phyloP scores from a whole-genome alignment of 257 asterid species.

The Penstemon eatonii region DNA sequence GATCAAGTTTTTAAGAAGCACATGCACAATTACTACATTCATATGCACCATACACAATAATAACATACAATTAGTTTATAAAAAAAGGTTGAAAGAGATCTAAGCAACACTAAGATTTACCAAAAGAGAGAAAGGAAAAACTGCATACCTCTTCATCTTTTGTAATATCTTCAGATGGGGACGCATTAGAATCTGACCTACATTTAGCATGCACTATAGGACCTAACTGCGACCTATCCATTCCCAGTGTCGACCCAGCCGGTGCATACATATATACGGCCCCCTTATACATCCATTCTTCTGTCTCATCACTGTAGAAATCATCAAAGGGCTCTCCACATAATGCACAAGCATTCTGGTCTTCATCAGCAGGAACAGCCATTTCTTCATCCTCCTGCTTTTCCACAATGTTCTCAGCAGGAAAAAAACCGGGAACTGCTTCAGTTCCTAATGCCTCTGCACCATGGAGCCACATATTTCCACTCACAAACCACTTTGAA shows the following conservation, averaged over 20 bases:
- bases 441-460: conserved; percentile 83
- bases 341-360: conserved; percentile 78
- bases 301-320: conserved; percentile 88
- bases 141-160: conserved; percentile 56
- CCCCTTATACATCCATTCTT: conserved; percentile 98
- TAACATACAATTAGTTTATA: neutral
- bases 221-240: conserved; percentile 80
- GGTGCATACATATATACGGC: conserved; percentile 87
- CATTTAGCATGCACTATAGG: conserved; percentile 95
- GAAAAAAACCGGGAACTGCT: conserved; percentile 70
- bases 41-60: neutral
- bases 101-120: conserved; percentile 8
- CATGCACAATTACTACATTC: too few relatives aligned
- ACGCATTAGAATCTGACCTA: conserved; percentile 70
- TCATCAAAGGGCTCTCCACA: conserved; percentile 95
- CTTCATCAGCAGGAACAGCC: conserved; percentile 97
- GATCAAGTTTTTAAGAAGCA: too few relatives aligned
- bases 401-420: conserved; percentile 59
- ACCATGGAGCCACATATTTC: conserved; percentile 83
- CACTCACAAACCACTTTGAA: conserved; percentile 90
- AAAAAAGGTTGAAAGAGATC: neutral
- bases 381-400: conserved; percentile 75
- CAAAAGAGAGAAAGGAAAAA: conserved; percentile 11
- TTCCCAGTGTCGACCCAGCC: conserved; percentile 50
- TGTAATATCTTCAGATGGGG: conserved; percentile 45